phyloP scores from a whole-genome alignment of 768 basidiomycete genomes.

The Boletus sensibilis region DNA sequence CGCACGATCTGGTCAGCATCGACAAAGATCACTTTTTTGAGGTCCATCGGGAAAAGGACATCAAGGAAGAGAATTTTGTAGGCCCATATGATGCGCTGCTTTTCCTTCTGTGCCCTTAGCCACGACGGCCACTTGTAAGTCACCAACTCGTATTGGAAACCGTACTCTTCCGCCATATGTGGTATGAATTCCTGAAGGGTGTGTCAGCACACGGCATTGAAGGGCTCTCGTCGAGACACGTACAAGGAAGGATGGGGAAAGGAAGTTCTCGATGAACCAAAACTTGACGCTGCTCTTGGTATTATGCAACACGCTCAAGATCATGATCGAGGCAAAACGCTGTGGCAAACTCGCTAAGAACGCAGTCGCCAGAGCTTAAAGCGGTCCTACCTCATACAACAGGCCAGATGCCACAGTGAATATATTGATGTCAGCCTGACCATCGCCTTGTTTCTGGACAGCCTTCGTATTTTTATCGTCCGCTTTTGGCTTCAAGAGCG shows the following conservation, averaged over 20 bases:
- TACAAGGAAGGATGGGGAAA: constrained; percentile 94
- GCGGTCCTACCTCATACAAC: constrained; percentile 80
- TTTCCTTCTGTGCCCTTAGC: constrained; percentile 96
- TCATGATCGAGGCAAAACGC: constrained; percentile 99
- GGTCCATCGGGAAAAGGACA: constrained; percentile 97
- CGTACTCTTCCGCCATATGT: constrained; percentile 85
- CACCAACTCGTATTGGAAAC: constrained; percentile 94
- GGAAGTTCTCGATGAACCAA: constrained; percentile 99
- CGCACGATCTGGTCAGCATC: constrained; percentile 98
- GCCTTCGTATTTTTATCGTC: constrained; percentile 20
- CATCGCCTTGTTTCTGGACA: constrained; percentile 27
- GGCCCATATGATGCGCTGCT: constrained; percentile 98
- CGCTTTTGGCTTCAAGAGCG: constrained; percentile 39
- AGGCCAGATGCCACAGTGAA: constrained; percentile 98
- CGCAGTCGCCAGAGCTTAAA: neutral
- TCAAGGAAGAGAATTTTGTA: constrained; percentile 99
- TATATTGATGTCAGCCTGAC: constrained; percentile 93
- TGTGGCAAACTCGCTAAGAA: constrained; percentile 32
- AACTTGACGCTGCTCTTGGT: constrained; percentile 96
- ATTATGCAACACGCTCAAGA: constrained; percentile 90
- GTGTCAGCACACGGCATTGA: neutral
- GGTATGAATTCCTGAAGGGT: constrained; percentile 83
- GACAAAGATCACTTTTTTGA: constrained; percentile 98
- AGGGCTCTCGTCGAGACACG: constrained; percentile 23
- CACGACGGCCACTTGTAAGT: constrained; percentile 99